Conservation (phyloP, 441 rosid species). For the Biscutella auriculata region DNA sequence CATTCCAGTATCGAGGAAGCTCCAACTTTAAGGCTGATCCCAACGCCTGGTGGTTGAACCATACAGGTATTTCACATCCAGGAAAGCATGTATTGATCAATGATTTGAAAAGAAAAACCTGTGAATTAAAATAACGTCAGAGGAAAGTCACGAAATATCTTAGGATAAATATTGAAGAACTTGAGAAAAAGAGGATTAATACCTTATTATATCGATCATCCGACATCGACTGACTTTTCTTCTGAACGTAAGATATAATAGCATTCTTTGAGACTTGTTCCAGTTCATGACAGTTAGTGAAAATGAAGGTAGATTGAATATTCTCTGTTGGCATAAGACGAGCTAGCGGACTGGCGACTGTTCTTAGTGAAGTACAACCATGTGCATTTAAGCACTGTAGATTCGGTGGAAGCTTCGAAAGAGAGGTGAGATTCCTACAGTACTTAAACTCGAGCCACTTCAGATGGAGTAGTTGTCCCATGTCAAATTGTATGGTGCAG, state of each 20-base stretch:
- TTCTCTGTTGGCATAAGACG: neutral
- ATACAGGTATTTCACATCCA: slow-evolving; percentile 1
- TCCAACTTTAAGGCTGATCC: neutral
- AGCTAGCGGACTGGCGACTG: neutral
- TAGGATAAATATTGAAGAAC: neutral
- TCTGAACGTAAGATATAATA: neutral
- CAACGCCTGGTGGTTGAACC: neutral
- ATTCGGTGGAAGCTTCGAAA: slow-evolving; percentile 12
- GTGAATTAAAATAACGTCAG: neutral
- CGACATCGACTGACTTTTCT: neutral
- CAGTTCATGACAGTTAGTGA: slow-evolving; percentile 7
- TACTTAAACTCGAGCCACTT: neutral
- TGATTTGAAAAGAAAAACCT: slow-evolving; percentile 3
- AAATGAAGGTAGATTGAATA: neutral
- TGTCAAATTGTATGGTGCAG: neutral
- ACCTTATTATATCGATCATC: neutral
- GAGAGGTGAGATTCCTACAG: slow-evolving; percentile 6
- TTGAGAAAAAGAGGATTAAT: neutral
- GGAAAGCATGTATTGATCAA: slow-evolving; percentile 6
- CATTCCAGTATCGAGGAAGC: neutral
- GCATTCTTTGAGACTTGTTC: slow-evolving; percentile 1
- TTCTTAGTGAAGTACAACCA: neutral
- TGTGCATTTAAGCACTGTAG: neutral
- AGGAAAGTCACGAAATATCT: neutral
- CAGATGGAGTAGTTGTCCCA: neutral